Conservation (phyloP, 164 flowering plant species). For the Tetracentron sinense region DNA sequence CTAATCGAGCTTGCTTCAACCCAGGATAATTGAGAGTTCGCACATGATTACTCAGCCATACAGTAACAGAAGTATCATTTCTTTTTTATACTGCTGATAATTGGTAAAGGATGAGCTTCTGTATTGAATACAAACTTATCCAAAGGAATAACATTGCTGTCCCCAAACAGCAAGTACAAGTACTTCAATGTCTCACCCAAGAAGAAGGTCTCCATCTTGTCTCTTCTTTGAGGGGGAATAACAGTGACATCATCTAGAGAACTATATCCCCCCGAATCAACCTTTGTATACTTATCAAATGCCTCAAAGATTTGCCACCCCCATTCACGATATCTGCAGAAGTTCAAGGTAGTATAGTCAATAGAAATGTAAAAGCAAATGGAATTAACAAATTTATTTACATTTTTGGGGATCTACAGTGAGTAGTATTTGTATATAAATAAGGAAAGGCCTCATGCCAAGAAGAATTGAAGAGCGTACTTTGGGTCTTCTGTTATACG, state of each 20-base stretch:
- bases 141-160: constrained; percentile 59
- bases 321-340: constrained; percentile 87
- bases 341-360: not conserved
- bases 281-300: constrained; percentile 77
- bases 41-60: not conserved
- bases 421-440: not conserved
- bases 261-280: constrained; percentile 83
- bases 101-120: constrained; percentile 92
- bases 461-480: constrained; percentile 39
- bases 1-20: constrained; percentile 4
- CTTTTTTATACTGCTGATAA: constrained; percentile 23
- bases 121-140: constrained; percentile 90
- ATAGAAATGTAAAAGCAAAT: not conserved
- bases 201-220: constrained; percentile 98
- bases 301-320: constrained; percentile 97
- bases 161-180: constrained; percentile 75
- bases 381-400: too few relatives aligned
- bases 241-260: constrained; percentile 87
- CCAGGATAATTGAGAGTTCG: not conserved
- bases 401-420: not conserved
- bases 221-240: constrained; percentile 77
- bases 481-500: constrained; percentile 87
- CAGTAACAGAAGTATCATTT: constrained; percentile 2
- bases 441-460: not conserved
- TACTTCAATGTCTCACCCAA: constrained; percentile 93